A percentile compares a stretch with the other conserved stretches of the same genome.
phyloP scores from a whole-genome alignment of 768 basidiomycete species.

The Phlebiopsis flavidoalba region DNA sequence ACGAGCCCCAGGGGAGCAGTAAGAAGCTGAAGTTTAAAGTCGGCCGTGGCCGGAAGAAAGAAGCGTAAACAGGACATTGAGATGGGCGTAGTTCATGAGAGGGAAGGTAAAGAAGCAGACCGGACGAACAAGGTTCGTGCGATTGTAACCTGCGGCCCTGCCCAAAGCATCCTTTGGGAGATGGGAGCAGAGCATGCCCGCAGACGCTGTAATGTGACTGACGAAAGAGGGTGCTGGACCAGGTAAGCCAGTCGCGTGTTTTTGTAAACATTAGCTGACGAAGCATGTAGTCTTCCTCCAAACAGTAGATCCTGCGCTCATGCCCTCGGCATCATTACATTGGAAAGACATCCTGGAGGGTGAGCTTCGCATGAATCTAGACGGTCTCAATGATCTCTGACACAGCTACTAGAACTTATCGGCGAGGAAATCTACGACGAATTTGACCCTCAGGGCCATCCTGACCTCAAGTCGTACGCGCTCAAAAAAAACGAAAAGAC shows the following conservation, averaged over 20 bases:
- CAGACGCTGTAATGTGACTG: constrained; percentile 73
- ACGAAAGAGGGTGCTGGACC: constrained; percentile 69
- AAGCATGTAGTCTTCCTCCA: constrained; percentile 61
- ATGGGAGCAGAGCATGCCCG: constrained; percentile 79
- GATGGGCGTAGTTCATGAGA: constrained; percentile 21
- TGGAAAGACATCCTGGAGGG: constrained; percentile 93
- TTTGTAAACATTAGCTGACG: not conserved
- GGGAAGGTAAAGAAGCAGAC: constrained; percentile 13
- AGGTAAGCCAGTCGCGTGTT: constrained; percentile 39
- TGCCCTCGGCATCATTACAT: constrained; percentile 90
- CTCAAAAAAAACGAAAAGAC: constrained; percentile 14
- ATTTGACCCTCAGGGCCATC: constrained; percentile 69
- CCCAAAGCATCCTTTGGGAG: constrained; percentile 22
- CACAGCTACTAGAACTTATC: constrained; percentile 58
- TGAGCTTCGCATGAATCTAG: constrained; percentile 20
- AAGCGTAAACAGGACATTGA: constrained; percentile 23
- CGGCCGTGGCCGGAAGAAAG: constrained; percentile 18
- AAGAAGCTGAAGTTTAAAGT: constrained; percentile 12
- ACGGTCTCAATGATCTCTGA: not conserved
- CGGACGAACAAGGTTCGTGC: constrained; percentile 21
- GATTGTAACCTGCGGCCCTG: constrained; percentile 16
- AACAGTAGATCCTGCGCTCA: constrained; percentile 73
- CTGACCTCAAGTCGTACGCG: constrained; percentile 20
- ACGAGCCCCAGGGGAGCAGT: constrained; percentile 8
- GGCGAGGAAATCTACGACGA: constrained; percentile 94